phyloP scores from a whole-genome alignment of 805 yeast genomes.

The Ogataea zsoltii region DNA sequence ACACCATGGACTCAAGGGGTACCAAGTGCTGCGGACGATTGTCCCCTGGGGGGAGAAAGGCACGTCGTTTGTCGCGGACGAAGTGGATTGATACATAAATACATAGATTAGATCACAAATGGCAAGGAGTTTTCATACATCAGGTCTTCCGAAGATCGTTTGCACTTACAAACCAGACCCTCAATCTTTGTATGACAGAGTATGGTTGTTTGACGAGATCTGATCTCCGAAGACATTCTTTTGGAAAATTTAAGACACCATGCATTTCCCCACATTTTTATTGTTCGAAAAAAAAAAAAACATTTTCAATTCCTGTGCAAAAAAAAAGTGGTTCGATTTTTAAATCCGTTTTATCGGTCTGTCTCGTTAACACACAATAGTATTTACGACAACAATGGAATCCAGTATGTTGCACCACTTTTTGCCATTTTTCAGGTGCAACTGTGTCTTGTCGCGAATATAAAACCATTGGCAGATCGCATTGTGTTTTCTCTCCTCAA shows the following conservation, averaged over 20 bases:
- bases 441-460: background rate
- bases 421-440: background rate
- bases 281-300: slow-evolving; percentile 1
- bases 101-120: too few relatives aligned
- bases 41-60: background rate
- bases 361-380: too few relatives aligned
- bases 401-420: slow-evolving; percentile 1
- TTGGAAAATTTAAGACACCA: too few relatives aligned
- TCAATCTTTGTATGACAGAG: too few relatives aligned
- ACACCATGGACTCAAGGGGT: slow-evolving; percentile 13
- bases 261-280: background rate
- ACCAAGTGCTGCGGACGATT: slow-evolving; percentile 1
- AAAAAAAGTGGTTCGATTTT: slow-evolving; percentile 16
- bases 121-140: too few relatives aligned
- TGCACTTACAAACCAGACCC: too few relatives aligned
- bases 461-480: background rate
- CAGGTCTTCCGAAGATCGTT: too few relatives aligned
- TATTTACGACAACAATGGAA: too few relatives aligned
- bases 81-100: background rate
- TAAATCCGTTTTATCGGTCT: too few relatives aligned
- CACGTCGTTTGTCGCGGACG: background rate
- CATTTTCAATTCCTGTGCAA: too few relatives aligned
- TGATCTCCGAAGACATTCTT: too few relatives aligned
- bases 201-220: too few relatives aligned
- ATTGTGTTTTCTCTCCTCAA: background rate